A percentile compares a stretch with the other conserved stretches of the same genome.
Evolutionary conservation across 2,329 filamentous ascomycete genomes (phyloP).

Genomic region (Pseudofabraea citricarpa): DNA sequence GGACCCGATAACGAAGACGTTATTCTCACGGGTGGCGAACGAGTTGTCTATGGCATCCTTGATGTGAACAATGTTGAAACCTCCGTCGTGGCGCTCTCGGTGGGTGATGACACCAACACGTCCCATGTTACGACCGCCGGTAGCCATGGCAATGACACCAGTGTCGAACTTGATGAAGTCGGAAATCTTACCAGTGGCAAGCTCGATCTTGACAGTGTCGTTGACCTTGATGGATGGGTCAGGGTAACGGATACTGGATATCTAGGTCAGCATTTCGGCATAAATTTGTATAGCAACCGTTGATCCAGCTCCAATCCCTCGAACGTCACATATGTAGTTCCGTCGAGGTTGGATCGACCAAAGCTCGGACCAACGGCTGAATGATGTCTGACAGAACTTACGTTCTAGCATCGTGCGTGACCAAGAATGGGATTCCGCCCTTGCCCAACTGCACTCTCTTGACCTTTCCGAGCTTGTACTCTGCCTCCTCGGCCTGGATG

Average conservation of each 20-base stretch:
- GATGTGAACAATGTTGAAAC: conserved; percentile 99
- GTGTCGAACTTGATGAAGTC: conserved; percentile 99
- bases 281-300: conserved; percentile 26
- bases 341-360: conserved; percentile 54
- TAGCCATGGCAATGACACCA: conserved; percentile 96
- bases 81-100: conserved; percentile 99
- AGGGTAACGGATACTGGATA: conserved; percentile 90
- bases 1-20: conserved; percentile 98
- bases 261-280: conserved; percentile 27
- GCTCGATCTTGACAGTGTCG: conserved; percentile 99
- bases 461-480: conserved; percentile 99
- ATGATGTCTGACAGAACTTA: conserved; percentile 97
- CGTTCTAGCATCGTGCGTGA: conserved; percentile 99
- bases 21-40: conserved; percentile 98
- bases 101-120: conserved; percentile 99
- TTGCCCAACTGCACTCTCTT: conserved; percentile 99
- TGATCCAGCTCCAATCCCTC: conserved; percentile 25
- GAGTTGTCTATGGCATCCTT: conserved; percentile 99
- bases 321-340: conserved; percentile 3
- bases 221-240: conserved; percentile 99
- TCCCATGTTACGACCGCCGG: conserved; percentile 99
- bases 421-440: conserved; percentile 99
- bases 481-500: conserved; percentile 96
- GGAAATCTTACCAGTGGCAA: conserved; percentile 93
- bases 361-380: conserved; percentile 99